Conservation (phyloP, 805 yeast species). For the Starmerella etchellsii region DNA sequence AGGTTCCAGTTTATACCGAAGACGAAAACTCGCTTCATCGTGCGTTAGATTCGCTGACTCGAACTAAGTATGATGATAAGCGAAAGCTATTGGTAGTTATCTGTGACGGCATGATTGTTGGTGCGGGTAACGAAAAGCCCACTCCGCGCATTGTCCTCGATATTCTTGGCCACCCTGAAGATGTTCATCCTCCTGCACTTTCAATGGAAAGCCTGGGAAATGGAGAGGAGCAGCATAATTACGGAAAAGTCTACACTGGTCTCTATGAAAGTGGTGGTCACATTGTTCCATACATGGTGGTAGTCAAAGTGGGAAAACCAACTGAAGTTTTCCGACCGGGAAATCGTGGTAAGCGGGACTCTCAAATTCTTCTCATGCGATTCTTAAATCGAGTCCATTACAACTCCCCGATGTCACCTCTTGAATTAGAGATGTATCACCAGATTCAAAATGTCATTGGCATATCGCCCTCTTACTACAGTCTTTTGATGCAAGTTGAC, state of each 20-base stretch:
- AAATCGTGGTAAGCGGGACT: conserved; percentile 54
- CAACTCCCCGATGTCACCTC: conserved; percentile 46
- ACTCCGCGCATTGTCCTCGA: conserved; percentile 47
- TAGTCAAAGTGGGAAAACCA: conserved; percentile 51
- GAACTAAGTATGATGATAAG: conserved; percentile 46
- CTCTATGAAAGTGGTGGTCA: conserved; percentile 45
- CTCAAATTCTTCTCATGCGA: conserved; percentile 48
- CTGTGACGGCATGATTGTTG: conserved; percentile 52
- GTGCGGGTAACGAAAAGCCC: conserved; percentile 45
- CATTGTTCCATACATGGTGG: conserved; percentile 42
- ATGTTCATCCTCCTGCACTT: conserved; percentile 40
- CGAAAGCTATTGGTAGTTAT: conserved; percentile 44
- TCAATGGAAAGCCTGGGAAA: conserved; percentile 48
- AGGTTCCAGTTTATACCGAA: conserved; percentile 50
- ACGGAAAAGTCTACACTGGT: conserved; percentile 50
- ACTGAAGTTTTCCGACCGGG: conserved; percentile 47
- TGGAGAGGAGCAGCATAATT: conserved; percentile 48
- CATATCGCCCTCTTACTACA: conserved; percentile 44
- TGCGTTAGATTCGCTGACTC: conserved; percentile 46
- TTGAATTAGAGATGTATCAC: conserved; percentile 43
- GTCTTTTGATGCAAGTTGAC: conserved; percentile 44
- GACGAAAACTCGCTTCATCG: conserved; percentile 43
- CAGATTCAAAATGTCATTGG: conserved; percentile 47
- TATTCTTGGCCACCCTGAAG: conserved; percentile 41
- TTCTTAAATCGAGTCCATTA: conserved; percentile 49